Percentiles rank a stretch among this genome's conserved stretches.
Conservation (phyloP, 768 basidiomycete genomes). For the Coprinopsis marcescibilis region DNA sequence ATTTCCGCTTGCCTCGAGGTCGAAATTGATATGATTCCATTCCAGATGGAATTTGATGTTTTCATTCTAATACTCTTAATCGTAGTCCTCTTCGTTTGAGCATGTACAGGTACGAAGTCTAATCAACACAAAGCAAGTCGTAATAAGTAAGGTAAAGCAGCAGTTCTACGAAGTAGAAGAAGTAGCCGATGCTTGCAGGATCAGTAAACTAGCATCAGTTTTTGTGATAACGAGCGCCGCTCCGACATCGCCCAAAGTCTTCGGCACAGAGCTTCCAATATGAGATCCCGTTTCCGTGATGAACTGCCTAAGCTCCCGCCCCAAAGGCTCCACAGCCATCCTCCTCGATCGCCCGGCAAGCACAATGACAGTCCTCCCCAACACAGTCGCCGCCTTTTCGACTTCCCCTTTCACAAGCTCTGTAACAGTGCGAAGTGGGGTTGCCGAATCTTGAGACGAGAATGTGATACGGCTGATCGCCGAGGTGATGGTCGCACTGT, state of each 20-base stretch:
- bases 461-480: constrained; percentile 68
- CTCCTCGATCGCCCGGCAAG: constrained; percentile 71
- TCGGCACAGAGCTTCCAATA: constrained; percentile 53
- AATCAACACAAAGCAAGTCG: not conserved
- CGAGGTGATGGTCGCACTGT: constrained; percentile 21
- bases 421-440: constrained; percentile 52
- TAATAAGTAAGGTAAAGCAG: not conserved
- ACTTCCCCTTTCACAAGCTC: constrained; percentile 33
- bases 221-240: constrained; percentile 58
- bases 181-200: constrained; percentile 42
- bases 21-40: no score
- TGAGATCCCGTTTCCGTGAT: constrained; percentile 32
- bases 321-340: constrained; percentile 55
- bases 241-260: constrained; percentile 74
- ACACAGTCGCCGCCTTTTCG: constrained; percentile 17
- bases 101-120: no score
- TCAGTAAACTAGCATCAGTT: constrained; percentile 43
- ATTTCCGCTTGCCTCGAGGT: no score
- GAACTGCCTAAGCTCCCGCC: constrained; percentile 51
- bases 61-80: no score
- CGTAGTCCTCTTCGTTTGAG: no score
- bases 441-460: constrained; percentile 37
- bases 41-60: no score
- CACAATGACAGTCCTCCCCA: constrained; percentile 51
- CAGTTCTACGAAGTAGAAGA: not conserved